Conservation (phyloP, 106 monocot species). For the Hemerocallis citrina region DNA sequence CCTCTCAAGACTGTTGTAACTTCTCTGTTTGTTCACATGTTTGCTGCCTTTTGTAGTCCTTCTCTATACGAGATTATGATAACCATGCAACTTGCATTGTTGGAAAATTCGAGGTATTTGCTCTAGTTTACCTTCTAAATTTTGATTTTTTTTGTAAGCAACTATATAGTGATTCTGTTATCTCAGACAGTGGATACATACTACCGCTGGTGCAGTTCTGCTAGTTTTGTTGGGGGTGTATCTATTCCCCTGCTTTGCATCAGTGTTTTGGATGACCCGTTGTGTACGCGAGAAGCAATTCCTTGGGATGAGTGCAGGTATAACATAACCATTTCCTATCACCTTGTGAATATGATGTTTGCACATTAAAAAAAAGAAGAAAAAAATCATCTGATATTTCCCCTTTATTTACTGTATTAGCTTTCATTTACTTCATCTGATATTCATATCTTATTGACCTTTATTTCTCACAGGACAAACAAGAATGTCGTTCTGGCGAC, state of each 20-base stretch:
- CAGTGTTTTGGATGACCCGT: constrained; percentile 89
- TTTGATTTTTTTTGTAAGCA: neutral
- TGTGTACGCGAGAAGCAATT: constrained; percentile 95
- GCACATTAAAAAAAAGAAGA: neutral
- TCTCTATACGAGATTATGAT: constrained; percentile 82
- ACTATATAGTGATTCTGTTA: neutral
- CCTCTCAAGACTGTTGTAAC: neutral
- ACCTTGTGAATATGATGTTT: neutral
- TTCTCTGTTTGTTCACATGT: neutral
- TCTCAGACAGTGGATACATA: constrained; percentile 91
- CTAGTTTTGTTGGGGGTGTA: constrained; percentile 58
- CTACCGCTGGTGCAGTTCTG: constrained; percentile 80
- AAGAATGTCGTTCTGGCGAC: constrained; percentile 88
- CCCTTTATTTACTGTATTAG: too few relatives aligned
- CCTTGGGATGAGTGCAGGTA: constrained; percentile 99
- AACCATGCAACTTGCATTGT: constrained; percentile 74
- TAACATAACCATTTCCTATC: neutral
- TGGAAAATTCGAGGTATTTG: constrained; percentile 77
- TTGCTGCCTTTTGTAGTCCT: constrained; percentile 31
- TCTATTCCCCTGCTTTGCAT: constrained; percentile 76
- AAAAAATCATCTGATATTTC: too few relatives aligned
- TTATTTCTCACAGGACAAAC: constrained; percentile 44
- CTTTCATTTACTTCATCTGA: neutral
- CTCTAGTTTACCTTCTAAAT: neutral
- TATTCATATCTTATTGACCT: neutral